Evolutionary conservation across 148 eudicot species (phyloP).

Genomic region (Chenopodium formosanum): DNA sequence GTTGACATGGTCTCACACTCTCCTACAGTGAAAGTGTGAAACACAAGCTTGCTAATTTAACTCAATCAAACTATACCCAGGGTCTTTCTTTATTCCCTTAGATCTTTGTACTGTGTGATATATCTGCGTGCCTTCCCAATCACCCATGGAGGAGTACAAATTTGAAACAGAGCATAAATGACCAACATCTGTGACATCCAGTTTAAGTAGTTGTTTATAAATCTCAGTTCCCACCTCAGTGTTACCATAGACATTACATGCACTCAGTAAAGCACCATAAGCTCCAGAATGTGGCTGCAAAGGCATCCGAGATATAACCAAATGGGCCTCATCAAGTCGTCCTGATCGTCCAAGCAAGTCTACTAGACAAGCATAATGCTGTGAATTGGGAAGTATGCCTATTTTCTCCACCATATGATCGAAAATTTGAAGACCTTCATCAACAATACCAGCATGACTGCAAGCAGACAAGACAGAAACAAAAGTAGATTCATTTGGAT

Average conservation of each 20-base stretch:
- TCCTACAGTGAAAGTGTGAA: neutral
- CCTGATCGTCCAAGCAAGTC: slow-evolving; percentile 64
- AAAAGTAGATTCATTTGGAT: slow-evolving; percentile 51
- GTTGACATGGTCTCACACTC: neutral
- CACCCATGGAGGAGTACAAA: slow-evolving; percentile 49
- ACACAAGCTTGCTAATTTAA: neutral
- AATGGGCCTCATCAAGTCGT: slow-evolving; percentile 42
- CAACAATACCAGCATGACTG: slow-evolving; percentile 55
- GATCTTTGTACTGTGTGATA: slow-evolving; percentile 28
- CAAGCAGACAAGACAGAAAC: slow-evolving; percentile 49
- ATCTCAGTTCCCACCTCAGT: slow-evolving; percentile 40
- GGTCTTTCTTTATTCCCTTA: slow-evolving; percentile 45
- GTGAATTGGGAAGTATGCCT: slow-evolving; percentile 39
- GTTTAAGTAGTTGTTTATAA: slow-evolving; percentile 31
- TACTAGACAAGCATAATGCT: slow-evolving; percentile 56
- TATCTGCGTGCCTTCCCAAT: slow-evolving; percentile 35
- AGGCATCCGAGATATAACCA: slow-evolving; percentile 39
- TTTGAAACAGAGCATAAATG: slow-evolving; percentile 44
- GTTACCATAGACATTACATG: slow-evolving; percentile 46
- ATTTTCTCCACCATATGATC: slow-evolving; percentile 32
- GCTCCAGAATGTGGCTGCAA: slow-evolving; percentile 30
- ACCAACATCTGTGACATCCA: slow-evolving; percentile 45
- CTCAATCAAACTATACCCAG: slow-evolving; percentile 48
- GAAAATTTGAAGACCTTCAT: slow-evolving; percentile 47
- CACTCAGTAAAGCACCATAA: slow-evolving; percentile 49